A percentile compares a stretch with the other conserved stretches of the same genome.
Evolutionary conservation across 1,139 yeast genomes (phyloP).

Genomic region (Groenewaldozyma sp.): DNA sequence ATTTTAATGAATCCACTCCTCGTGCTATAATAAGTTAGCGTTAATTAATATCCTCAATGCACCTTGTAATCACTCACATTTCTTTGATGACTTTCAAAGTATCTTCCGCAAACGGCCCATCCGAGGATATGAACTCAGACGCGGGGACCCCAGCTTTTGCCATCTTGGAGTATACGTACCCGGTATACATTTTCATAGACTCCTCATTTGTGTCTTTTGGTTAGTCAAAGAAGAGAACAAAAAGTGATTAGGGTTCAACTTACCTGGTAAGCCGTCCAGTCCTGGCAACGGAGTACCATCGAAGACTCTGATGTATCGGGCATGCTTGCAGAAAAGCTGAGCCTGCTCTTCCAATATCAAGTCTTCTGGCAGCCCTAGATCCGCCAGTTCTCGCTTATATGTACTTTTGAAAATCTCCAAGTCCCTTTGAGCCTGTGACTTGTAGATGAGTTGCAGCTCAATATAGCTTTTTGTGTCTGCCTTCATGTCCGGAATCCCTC

Average conservation of each 20-base stretch:
- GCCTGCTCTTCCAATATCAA: constrained; percentile 35
- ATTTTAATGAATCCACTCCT: constrained; percentile 32
- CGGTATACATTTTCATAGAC: too few relatives aligned
- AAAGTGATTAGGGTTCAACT: too few relatives aligned
- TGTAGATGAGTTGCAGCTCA: constrained; percentile 48
- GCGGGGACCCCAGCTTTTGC: too few relatives aligned
- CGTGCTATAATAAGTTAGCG: constrained; percentile 3
- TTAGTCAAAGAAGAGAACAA: too few relatives aligned
- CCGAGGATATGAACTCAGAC: too few relatives aligned
- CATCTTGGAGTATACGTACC: too few relatives aligned
- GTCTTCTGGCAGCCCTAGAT: constrained; percentile 21
- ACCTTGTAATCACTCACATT: constrained; percentile 6
- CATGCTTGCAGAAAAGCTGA: constrained; percentile 52
- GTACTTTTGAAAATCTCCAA: constrained; percentile 32
- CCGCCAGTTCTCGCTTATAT: constrained; percentile 26
- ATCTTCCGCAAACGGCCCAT: not conserved
- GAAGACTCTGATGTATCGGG: constrained; percentile 32
- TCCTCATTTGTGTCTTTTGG: too few relatives aligned
- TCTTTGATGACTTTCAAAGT: not conserved
- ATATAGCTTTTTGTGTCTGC: constrained; percentile 61
- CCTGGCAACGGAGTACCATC: constrained; percentile 18
- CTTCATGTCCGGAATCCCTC: constrained; percentile 83
- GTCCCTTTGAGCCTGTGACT: constrained; percentile 48
- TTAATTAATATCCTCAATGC: not conserved
- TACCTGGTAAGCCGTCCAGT: constrained; percentile 5